Conservation (phyloP, 176 grass and related monocot genomes). For the Raddia distichophylla region DNA sequence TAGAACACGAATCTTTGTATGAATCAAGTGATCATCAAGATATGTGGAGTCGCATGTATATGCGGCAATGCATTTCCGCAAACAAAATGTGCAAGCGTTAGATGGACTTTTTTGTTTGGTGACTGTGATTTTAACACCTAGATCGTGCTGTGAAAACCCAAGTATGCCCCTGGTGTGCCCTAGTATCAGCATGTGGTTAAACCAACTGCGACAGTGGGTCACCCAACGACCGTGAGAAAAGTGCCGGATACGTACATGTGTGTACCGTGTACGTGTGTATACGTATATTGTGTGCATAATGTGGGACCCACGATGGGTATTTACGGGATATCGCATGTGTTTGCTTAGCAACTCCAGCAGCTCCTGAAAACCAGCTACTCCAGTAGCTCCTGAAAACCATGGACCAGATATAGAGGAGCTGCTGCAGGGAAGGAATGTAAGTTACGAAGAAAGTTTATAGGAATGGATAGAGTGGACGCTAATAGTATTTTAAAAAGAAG, state of each 20-base stretch:
- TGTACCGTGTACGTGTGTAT: not conserved
- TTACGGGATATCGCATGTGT: conserved; percentile 47
- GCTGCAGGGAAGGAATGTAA: too few relatives aligned
- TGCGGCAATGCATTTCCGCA: too few relatives aligned
- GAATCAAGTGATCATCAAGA: too few relatives aligned
- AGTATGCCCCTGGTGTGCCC: not conserved
- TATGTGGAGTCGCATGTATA: too few relatives aligned
- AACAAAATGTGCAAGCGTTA: conserved; percentile 30
- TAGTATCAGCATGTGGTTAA: conserved; percentile 39
- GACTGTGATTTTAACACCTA: conserved; percentile 53
- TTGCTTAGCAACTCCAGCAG: too few relatives aligned
- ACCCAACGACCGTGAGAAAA: conserved; percentile 48
- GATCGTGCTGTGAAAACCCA: conserved; percentile 13
- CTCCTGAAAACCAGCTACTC: too few relatives aligned
- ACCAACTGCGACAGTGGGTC: conserved; percentile 49
- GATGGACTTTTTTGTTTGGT: conserved; percentile 47
- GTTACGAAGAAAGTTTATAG: too few relatives aligned
- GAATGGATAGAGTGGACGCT: too few relatives aligned
- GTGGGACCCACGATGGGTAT: conserved; percentile 41
- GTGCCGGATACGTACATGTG: conserved; percentile 34
- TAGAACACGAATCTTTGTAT: too few relatives aligned
- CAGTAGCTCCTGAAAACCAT: too few relatives aligned
- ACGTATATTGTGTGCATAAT: not conserved
- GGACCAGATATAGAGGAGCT: too few relatives aligned
- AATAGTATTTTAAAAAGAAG: too few relatives aligned